These are phyloP conservation scores for Hymenoscyphus albidus DNA, from an alignment of 2,329 filamentous ascomycete genomes.

Conservation along the genomic window DNA sequence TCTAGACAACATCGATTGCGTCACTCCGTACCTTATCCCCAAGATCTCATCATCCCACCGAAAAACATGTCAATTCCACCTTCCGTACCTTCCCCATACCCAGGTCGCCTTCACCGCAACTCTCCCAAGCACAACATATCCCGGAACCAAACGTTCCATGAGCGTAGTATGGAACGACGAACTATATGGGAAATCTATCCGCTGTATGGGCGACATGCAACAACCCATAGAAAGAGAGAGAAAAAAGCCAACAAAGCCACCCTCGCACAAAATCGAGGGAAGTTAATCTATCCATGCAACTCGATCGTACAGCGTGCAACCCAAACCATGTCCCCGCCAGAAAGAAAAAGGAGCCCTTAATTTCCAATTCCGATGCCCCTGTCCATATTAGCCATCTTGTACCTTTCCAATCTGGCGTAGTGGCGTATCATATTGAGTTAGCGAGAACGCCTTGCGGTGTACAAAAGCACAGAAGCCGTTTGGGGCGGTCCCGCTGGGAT, in stretches of 20 bases:
- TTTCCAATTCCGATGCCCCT: neutral
- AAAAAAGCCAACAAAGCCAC: neutral
- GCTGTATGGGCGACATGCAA: neutral
- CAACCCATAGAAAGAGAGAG: neutral
- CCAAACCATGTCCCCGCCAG: neutral
- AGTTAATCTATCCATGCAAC: neutral
- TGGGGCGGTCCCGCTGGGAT: neutral
- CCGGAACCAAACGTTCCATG: too few species aligned
- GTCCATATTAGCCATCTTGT: neutral
- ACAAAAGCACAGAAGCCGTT: neutral
- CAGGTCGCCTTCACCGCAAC: too few species aligned
- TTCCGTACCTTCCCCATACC: too few species aligned
- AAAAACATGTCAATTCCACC: too few species aligned
- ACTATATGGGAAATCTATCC: too few species aligned
- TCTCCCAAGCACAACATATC: too few species aligned
- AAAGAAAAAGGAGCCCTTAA: neutral
- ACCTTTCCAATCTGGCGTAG: neutral
- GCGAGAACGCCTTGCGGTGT: neutral
- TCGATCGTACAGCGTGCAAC: neutral
- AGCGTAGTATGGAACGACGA: too few species aligned
- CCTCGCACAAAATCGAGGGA: neutral
- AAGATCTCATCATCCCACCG: too few species aligned
- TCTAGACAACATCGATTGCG: too few species aligned
- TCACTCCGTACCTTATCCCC: too few species aligned
- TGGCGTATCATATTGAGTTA: neutral